phyloP scores from a whole-genome alignment of 1,284 basidiomycete species.

The Hemileia vastatrix region DNA sequence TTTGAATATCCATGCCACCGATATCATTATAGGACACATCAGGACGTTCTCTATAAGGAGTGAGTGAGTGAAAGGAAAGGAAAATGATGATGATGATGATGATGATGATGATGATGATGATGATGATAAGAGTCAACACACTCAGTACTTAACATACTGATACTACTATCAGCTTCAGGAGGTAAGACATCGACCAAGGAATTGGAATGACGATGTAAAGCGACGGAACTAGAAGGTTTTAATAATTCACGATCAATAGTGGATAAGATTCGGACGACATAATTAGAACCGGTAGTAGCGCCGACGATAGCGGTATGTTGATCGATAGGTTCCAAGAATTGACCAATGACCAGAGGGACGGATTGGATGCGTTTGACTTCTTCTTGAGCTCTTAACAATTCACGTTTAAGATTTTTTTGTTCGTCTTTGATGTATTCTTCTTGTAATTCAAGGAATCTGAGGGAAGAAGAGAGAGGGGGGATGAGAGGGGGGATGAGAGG shows the following conservation, averaged over 20 bases:
- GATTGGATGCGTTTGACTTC: conserved; percentile 99
- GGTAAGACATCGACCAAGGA: conserved; percentile 96
- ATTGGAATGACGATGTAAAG: conserved; percentile 96
- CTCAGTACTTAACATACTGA: conserved; percentile 82
- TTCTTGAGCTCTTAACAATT: conserved; percentile 95
- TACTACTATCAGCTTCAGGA: conserved; percentile 95
- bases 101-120: not conserved
- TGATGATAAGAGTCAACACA: not conserved
- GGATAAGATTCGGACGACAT: conserved; percentile 93
- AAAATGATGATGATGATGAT: not conserved
- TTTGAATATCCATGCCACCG: conserved; percentile 95
- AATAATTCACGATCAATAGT: conserved; percentile 95
- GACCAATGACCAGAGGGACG: conserved; percentile 98
- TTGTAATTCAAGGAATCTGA: conserved; percentile 74
- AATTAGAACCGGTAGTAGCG: conserved; percentile 95
- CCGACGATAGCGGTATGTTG: conserved; percentile 96
- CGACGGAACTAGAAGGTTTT: conserved; percentile 93
- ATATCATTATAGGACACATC: conserved; percentile 52
- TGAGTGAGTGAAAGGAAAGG: not conserved
- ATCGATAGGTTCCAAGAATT: conserved; percentile 98
- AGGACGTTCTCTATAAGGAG: conserved; percentile 24
- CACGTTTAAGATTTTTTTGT: conserved; percentile 92
- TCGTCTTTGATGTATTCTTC: conserved; percentile 92
- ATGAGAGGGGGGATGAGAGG: not conserved
- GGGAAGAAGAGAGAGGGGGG: not conserved